Evolutionary conservation across 2,329 filamentous ascomycete genomes (phyloP).

Genomic region (Aspergillus calidoustus): DNA sequence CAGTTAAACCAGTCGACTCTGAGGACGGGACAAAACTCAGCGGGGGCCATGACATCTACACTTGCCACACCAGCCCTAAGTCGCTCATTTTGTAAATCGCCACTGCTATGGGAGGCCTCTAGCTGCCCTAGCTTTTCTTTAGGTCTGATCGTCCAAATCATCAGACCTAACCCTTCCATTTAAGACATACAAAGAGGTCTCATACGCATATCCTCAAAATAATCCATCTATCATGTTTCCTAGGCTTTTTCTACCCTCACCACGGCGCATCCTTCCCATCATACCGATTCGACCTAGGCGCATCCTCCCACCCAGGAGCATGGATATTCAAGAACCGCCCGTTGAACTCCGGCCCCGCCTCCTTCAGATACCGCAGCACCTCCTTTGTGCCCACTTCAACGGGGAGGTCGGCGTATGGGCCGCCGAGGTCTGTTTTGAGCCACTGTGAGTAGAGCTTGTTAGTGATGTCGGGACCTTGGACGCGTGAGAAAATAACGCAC

Average conservation of each 20-base stretch:
- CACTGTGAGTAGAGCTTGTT: conserved; percentile 37
- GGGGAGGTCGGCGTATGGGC: conserved; percentile 46
- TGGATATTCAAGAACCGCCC: conserved; percentile 55
- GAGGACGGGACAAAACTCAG: no score
- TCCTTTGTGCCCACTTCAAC: conserved; percentile 45
- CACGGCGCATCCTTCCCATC: conserved; percentile 41
- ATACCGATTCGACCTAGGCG: conserved; percentile 42
- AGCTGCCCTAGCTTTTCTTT: no score
- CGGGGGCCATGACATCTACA: no score
- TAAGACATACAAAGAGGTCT: no score
- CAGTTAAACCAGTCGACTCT: no score
- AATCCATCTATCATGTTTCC: no score
- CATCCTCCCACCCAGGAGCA: conserved; percentile 45
- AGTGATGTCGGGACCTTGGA: not conserved
- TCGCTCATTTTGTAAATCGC: no score
- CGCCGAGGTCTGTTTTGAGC: conserved; percentile 52
- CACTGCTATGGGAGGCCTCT: no score
- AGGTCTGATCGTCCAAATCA: no score
- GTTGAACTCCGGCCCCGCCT: conserved; percentile 43
- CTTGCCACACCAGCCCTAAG: no score
- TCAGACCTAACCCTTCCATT: no score
- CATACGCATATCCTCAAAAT: no score
- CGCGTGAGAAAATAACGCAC: conserved; percentile 35
- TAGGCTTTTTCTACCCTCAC: conserved; percentile 21
- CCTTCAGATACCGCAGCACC: conserved; percentile 52